phyloP scores from a whole-genome alignment of 495 filamentous ascomycete genomes.

The Daldinia loculata region DNA sequence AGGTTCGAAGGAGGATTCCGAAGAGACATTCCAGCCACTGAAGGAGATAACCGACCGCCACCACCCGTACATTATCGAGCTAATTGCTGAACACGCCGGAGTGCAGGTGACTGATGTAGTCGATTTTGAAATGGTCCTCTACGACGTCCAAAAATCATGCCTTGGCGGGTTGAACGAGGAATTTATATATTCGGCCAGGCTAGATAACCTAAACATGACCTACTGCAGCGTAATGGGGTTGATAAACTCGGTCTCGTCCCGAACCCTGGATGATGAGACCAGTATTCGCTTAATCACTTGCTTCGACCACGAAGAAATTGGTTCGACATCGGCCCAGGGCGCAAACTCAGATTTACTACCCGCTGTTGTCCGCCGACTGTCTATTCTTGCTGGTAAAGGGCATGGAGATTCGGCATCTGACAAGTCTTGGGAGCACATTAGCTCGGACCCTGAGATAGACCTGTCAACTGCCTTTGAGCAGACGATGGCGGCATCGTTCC shows the following conservation, averaged over 20 bases:
- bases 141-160: slow-evolving; percentile 90
- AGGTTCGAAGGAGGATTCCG: slow-evolving; percentile 47
- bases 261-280: slow-evolving; percentile 73
- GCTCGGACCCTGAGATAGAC: slow-evolving; percentile 60
- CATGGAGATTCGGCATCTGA: slow-evolving; percentile 52
- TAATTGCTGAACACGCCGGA: slow-evolving; percentile 83
- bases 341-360: slow-evolving; percentile 93
- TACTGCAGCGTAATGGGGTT: slow-evolving; percentile 85
- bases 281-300: slow-evolving; percentile 88
- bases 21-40: slow-evolving; percentile 72
- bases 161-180: slow-evolving; percentile 92
- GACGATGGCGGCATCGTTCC: slow-evolving; percentile 88
- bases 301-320: slow-evolving; percentile 99
- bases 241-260: slow-evolving; percentile 71
- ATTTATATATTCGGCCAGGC: slow-evolving; percentile 88
- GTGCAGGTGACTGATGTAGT: slow-evolving; percentile 74
- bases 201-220: slow-evolving; percentile 96
- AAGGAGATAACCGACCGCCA: slow-evolving; percentile 83
- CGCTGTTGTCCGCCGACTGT: slow-evolving; percentile 85
- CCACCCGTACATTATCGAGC: slow-evolving; percentile 83
- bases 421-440: slow-evolving; percentile 61
- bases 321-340: slow-evolving; percentile 88
- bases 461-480: slow-evolving; percentile 88
- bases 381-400: slow-evolving; percentile 69
- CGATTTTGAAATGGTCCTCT: slow-evolving; percentile 95